Percentiles rank a stretch among this genome's conserved stretches.
Conservation (phyloP, 768 basidiomycete species). For the Pleurotus salmoneostramineus region DNA sequence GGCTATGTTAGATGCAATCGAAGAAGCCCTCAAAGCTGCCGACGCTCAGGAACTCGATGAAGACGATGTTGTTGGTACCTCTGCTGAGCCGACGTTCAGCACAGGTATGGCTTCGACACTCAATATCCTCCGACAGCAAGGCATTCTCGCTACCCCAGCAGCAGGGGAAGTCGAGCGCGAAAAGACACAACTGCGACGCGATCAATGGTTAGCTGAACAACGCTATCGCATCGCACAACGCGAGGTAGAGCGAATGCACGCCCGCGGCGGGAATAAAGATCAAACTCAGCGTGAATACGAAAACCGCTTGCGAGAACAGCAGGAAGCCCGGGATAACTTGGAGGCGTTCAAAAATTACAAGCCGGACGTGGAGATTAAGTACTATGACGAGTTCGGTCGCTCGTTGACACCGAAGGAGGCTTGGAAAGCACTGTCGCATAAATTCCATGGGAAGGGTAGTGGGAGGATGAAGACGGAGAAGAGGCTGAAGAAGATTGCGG, state of each 20-base stretch:
- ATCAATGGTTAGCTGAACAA: constrained; percentile 88
- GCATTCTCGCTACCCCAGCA: constrained; percentile 66
- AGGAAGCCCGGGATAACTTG: constrained; percentile 78
- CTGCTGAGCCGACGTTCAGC: constrained; percentile 73
- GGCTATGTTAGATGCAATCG: constrained; percentile 76
- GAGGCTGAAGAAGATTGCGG: constrained; percentile 92
- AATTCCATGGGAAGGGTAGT: constrained; percentile 97
- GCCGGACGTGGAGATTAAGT: constrained; percentile 94
- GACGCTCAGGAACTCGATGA: constrained; percentile 43
- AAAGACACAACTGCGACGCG: constrained; percentile 75
- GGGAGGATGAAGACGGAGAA: constrained; percentile 98
- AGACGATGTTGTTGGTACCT: constrained; percentile 48
- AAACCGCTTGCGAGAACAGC: constrained; percentile 87
- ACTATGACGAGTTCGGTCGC: constrained; percentile 95
- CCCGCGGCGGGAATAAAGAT: constrained; percentile 81
- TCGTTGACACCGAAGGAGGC: constrained; percentile 90
- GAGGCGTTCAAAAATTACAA: constrained; percentile 93
- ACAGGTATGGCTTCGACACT: constrained; percentile 88
- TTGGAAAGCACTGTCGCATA: constrained; percentile 96
- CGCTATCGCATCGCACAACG: constrained; percentile 71
- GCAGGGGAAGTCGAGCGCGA: constrained; percentile 76
- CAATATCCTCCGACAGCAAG: constrained; percentile 86
- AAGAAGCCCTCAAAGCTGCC: constrained; percentile 59
- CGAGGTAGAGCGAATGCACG: constrained; percentile 73
- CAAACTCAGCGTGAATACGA: constrained; percentile 94